Evolutionary conservation across 371 early-diverging fungal genomes (phyloP).

Genomic region (Mycotypha africana): DNA sequence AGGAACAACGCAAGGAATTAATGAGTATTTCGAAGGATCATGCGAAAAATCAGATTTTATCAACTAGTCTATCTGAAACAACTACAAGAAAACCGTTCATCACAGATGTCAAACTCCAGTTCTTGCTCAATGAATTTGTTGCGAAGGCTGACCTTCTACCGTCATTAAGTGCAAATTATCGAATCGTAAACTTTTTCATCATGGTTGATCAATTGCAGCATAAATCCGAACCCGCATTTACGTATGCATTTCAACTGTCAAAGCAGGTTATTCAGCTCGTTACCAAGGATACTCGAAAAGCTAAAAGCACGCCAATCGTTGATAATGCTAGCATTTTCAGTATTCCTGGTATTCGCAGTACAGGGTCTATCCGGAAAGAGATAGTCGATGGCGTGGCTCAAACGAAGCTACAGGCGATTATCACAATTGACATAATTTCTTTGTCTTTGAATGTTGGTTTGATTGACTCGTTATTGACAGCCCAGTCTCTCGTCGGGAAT

Average conservation of each 20-base stretch:
- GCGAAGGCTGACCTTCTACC: constrained; percentile 64
- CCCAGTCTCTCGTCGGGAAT: constrained; percentile 71
- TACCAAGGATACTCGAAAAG: constrained; percentile 23
- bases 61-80: not conserved
- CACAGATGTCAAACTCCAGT: constrained; percentile 59
- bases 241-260: constrained; percentile 49
- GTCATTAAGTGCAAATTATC: constrained; percentile 61
- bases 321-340: constrained; percentile 46
- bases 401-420: constrained; percentile 38
- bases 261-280: constrained; percentile 54
- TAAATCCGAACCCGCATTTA: constrained; percentile 26
- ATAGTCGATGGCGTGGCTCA: constrained; percentile 4
- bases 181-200: constrained; percentile 49
- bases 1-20: constrained; percentile 45
- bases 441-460: constrained; percentile 64
- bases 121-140: constrained; percentile 53
- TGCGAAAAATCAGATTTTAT: not conserved
- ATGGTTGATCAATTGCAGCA: constrained; percentile 44
- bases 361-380: constrained; percentile 39
- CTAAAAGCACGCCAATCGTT: constrained; percentile 12
- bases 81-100: constrained; percentile 11
- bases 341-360: constrained; percentile 55
- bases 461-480: constrained; percentile 72
- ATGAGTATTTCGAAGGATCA: no score
- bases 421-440: constrained; percentile 64